phyloP scores from a whole-genome alignment of 208 protist species.

The Strigomonas galati region DNA sequence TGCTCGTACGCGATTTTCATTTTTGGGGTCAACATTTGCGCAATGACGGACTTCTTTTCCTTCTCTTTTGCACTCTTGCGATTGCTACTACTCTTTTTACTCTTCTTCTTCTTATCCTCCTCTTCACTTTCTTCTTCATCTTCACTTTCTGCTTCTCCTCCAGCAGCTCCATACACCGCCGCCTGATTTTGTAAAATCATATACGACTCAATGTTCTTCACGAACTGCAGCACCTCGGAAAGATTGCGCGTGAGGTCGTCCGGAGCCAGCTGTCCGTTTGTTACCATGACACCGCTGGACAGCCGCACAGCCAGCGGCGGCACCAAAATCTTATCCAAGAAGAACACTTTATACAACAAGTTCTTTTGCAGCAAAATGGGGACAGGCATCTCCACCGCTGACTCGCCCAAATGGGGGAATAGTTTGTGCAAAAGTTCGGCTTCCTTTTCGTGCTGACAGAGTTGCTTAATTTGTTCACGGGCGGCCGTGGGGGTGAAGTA shows the following conservation, averaged over 20 bases:
- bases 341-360: conserved; percentile 81
- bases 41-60: neutral
- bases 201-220: conserved; percentile 82
- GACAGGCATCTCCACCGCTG: conserved; percentile 53
- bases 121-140: neutral
- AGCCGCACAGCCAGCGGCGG: conserved; percentile 81
- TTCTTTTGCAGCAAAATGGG: conserved; percentile 41
- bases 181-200: conserved; percentile 65
- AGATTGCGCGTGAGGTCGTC: conserved; percentile 65
- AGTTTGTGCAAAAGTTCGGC: conserved; percentile 50
- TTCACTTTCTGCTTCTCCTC: neutral
- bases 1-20: conserved; percentile 76
- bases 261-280: conserved; percentile 60
- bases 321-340: conserved; percentile 84
- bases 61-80: neutral
- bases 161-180: conserved; percentile 26
- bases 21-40: conserved; percentile 19
- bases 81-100: conserved; percentile 11
- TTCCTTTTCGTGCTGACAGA: conserved; percentile 60
- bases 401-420: conserved; percentile 80
- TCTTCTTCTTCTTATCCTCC: neutral
- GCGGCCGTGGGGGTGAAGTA: conserved; percentile 64
- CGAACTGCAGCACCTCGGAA: conserved; percentile 73
- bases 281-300: conserved; percentile 71
- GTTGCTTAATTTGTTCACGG: conserved; percentile 77